A percentile compares a stretch with the other conserved stretches of the same genome.
These are phyloP conservation scores for Chrysanthemum seticuspe DNA, from an alignment of 129 eudicot species.

Conservation along the genomic window DNA sequence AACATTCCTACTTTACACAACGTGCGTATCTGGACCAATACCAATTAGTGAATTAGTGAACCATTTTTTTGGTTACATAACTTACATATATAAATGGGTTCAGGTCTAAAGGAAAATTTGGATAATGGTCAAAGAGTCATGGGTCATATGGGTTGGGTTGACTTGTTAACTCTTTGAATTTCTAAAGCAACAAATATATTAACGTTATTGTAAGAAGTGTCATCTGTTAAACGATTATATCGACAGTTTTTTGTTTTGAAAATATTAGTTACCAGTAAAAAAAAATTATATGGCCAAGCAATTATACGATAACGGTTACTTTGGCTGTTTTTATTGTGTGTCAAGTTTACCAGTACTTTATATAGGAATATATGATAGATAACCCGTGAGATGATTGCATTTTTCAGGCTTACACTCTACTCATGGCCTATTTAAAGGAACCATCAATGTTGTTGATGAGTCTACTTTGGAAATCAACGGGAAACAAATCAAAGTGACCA, in stretches of 20 bases:
- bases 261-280: not conserved
- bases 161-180: not conserved
- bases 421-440: too few relatives aligned
- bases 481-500: too few relatives aligned
- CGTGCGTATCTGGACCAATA: not conserved
- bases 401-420: too few relatives aligned
- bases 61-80: not conserved
- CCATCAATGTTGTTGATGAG: too few relatives aligned
- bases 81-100: not conserved
- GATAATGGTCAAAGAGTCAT: not conserved
- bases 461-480: too few relatives aligned
- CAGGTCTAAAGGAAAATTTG: too few relatives aligned
- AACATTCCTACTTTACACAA: not conserved
- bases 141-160: constrained; percentile 3
- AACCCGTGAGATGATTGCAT: too few relatives aligned
- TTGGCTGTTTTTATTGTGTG: not conserved
- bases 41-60: not conserved
- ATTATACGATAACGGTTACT: not conserved
- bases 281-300: not conserved
- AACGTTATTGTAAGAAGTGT: not conserved
- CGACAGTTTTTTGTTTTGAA: not conserved
- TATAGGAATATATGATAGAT: too few relatives aligned
- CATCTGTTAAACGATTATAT: not conserved
- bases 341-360: too few relatives aligned
- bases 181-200: not conserved